Conservation (phyloP, 2,329 filamentous ascomycete genomes). For the Teratosphaeria viscida region DNA sequence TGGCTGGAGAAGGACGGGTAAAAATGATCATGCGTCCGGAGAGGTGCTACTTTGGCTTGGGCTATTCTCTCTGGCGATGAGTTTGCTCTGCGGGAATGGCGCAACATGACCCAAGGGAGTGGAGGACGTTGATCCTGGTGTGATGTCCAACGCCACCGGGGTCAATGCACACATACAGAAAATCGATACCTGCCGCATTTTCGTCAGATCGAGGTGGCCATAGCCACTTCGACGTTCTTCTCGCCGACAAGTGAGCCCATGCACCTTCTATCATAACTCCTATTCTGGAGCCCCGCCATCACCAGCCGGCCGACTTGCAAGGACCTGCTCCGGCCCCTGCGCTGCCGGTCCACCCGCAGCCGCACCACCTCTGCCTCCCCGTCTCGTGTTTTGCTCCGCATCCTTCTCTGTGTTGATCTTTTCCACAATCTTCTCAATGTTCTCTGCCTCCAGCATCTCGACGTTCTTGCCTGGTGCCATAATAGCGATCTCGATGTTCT, state of each 20-base stretch:
- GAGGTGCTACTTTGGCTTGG: too few species aligned
- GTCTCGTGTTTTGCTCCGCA: constrained; percentile 92
- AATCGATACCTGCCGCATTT: neutral
- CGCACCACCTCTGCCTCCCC: constrained; percentile 47
- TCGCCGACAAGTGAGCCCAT: neutral
- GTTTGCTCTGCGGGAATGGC: too few species aligned
- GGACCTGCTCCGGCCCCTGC: constrained; percentile 23
- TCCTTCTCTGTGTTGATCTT: constrained; percentile 99
- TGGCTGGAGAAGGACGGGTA: neutral
- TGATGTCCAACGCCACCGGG: too few species aligned
- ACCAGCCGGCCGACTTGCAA: constrained; percentile 26
- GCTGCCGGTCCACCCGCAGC: constrained; percentile 14
- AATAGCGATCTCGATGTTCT: constrained; percentile 99
- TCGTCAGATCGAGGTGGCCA: neutral
- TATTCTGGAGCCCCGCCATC: constrained; percentile 13
- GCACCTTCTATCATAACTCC: neutral
- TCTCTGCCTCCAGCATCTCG: constrained; percentile 88
- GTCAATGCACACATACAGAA: neutral
- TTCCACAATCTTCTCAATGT: constrained; percentile 97
- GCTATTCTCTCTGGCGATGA: too few species aligned
- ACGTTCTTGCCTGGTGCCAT: constrained; percentile 88
- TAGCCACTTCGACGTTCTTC: neutral
- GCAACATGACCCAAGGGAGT: too few species aligned
- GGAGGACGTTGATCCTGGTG: too few species aligned
- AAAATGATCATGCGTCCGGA: neutral